Percentiles rank a stretch among this genome's conserved stretches.
These are phyloP conservation scores for Persicaria tinctoria DNA, from an alignment of 148 eudicot species.

Conservation along the genomic window DNA sequence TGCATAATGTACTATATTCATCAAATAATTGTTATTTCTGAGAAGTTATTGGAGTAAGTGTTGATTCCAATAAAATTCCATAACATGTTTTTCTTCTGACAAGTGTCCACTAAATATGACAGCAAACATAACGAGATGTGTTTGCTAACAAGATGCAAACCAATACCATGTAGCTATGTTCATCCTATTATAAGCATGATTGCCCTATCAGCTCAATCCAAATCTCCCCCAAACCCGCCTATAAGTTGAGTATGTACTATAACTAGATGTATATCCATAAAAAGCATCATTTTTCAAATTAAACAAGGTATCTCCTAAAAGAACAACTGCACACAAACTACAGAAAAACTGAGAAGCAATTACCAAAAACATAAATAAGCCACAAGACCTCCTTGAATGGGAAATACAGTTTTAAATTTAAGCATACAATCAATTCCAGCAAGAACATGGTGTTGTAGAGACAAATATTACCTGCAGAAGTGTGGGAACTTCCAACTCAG, in stretches of 20 bases:
- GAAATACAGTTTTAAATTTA: not conserved
- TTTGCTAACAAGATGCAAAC: not conserved
- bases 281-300: not conserved
- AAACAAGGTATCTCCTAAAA: not conserved
- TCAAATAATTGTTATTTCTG: not conserved
- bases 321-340: not conserved
- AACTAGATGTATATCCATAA: not conserved
- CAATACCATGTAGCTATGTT: not conserved
- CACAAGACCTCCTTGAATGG: not conserved
- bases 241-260: not conserved
- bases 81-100: not conserved
- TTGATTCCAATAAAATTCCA: not conserved
- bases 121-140: not conserved
- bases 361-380: not conserved
- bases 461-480: conserved; percentile 61
- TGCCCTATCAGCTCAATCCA: not conserved
- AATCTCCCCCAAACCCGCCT: not conserved
- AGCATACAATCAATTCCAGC: not conserved
- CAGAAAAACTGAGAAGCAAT: not conserved
- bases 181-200: not conserved
- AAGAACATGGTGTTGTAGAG: not conserved
- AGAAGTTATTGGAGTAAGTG: not conserved
- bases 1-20: not conserved
- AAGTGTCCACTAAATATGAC: not conserved
- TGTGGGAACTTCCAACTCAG: conserved; percentile 92